phyloP scores from a whole-genome alignment of 2,329 filamentous ascomycete genomes.

The Ceratocystis diversiconidia region DNA sequence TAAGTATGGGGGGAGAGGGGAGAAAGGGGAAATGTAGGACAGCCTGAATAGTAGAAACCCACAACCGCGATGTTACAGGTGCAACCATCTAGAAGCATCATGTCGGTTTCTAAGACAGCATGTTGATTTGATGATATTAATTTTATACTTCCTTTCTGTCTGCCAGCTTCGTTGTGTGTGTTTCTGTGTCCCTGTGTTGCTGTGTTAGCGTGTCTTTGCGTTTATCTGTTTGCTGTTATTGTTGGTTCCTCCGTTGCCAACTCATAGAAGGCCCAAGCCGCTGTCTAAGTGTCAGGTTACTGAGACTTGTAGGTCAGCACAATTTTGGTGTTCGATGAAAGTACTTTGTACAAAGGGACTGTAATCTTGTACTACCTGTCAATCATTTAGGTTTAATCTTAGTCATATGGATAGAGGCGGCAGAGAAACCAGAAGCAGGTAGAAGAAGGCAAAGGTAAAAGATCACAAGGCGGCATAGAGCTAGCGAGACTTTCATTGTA shows the following conservation, averaged over 20 bases:
- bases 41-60: neutral
- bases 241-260: neutral
- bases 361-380: neutral
- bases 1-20: neutral
- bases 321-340: neutral
- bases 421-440: no score
- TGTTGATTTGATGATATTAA: neutral
- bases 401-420: no score
- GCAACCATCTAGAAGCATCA: neutral
- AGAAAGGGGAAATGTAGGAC: neutral
- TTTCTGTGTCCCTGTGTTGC: neutral
- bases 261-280: neutral
- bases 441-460: no score
- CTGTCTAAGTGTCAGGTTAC: neutral
- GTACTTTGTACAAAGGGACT: neutral
- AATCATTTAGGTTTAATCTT: no score
- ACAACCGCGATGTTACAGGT: neutral
- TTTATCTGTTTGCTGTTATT: neutral
- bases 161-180: neutral
- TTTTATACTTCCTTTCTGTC: neutral
- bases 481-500: no score
- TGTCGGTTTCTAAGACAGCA: neutral
- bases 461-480: no score
- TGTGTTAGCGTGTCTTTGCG: neutral
- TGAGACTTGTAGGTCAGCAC: neutral